phyloP scores from a whole-genome alignment of 2,329 filamentous ascomycete species.

The Epicoccum sorghinum region DNA sequence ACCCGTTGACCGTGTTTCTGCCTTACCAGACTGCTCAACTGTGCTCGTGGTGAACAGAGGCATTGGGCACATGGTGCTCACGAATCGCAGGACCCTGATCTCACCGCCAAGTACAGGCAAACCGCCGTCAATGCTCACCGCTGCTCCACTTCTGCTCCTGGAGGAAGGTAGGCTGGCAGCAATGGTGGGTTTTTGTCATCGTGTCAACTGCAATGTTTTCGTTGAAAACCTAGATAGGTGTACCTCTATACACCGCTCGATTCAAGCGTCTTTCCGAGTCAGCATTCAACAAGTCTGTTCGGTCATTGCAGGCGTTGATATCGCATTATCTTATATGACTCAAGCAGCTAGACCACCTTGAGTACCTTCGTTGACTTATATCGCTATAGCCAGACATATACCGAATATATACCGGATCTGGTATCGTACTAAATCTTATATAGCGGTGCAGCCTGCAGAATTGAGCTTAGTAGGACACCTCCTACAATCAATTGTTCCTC shows the following conservation, averaged over 20 bases:
- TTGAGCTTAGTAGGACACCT: too few relatives aligned
- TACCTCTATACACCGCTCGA: not conserved
- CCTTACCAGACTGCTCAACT: not conserved
- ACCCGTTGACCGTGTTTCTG: not conserved
- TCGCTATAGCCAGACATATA: too few relatives aligned
- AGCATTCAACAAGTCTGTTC: not conserved
- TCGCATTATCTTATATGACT: not conserved
- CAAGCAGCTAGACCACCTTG: too few relatives aligned
- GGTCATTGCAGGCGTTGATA: not conserved
- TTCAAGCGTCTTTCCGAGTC: not conserved
- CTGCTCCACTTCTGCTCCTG: not conserved
- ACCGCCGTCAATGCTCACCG: slow-evolving; percentile 2
- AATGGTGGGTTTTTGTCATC: not conserved
- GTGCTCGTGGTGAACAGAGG: too few relatives aligned
- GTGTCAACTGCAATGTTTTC: not conserved
- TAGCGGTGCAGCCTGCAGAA: too few relatives aligned
- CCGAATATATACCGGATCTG: too few relatives aligned
- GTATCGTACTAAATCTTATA: too few relatives aligned
- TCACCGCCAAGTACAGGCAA: not conserved
- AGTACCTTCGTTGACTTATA: too few relatives aligned
- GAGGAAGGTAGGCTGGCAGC: not conserved
- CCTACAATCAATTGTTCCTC: too few relatives aligned
- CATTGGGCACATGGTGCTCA: not conserved
- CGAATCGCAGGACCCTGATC: not conserved
- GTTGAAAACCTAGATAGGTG: not conserved